phyloP scores from a whole-genome alignment of 768 basidiomycete genomes.

The Rhizopogon roseolus region DNA sequence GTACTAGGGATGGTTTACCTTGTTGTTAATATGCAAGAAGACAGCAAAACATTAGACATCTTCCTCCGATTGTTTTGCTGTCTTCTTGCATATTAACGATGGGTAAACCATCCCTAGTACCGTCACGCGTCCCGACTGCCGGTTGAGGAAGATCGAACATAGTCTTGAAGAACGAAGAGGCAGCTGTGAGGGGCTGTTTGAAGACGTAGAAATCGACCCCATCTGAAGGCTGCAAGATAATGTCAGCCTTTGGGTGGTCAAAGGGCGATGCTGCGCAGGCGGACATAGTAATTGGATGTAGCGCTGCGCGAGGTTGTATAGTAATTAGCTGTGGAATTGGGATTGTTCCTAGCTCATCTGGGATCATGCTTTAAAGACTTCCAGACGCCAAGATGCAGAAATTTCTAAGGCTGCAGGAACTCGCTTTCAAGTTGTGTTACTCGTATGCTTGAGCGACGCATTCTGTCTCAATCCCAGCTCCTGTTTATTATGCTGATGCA shows the following conservation, averaged over 20 bases:
- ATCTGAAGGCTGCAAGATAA: constrained; percentile 14
- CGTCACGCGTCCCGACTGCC: background rate
- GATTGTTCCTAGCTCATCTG: too few species aligned
- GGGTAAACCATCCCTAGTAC: background rate
- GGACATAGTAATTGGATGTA: too few species aligned
- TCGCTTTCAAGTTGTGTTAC: constrained; percentile 49
- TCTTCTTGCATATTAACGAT: constrained; percentile 7
- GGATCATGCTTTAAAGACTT: too few species aligned
- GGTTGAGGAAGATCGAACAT: constrained; percentile 1
- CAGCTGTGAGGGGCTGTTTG: constrained; percentile 17
- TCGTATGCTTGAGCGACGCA: constrained; percentile 50
- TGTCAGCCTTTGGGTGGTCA: constrained; percentile 4
- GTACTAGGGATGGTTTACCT: background rate
- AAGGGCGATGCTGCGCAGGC: constrained; percentile 7
- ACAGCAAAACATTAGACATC: constrained; percentile 4
- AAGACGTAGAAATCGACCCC: constrained; percentile 14
- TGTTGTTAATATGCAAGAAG: constrained; percentile 6
- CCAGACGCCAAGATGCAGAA: too few species aligned
- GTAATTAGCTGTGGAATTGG: too few species aligned
- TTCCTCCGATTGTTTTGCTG: too few species aligned
- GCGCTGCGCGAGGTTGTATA: too few species aligned
- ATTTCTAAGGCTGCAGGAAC: constrained; percentile 37
- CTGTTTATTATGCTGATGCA: constrained; percentile 62
- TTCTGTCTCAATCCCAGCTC: constrained; percentile 55
- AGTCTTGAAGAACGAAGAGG: constrained; percentile 13